A percentile compares a stretch with the other conserved stretches of the same genome.
These are phyloP conservation scores for Solanum tarijense DNA, from an alignment of 257 asterid genomes.

Conservation along the genomic window DNA sequence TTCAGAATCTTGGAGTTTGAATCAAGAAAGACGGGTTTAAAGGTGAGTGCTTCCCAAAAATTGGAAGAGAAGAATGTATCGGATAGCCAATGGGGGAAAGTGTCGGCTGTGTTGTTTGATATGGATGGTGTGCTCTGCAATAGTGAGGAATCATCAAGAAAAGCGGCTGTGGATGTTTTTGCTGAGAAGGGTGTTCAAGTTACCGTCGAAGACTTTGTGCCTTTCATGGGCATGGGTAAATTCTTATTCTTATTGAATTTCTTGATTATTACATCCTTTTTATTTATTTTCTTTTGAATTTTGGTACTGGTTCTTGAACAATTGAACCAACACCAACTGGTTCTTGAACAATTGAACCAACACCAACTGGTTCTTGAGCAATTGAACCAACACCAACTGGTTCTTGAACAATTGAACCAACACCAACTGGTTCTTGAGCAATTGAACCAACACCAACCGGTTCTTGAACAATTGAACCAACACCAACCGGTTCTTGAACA, in stretches of 20 bases:
- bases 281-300: background rate
- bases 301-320: no score
- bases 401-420: no score
- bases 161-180: conserved; percentile 87
- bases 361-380: background rate
- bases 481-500: no score
- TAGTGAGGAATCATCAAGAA: conserved; percentile 84
- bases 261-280: background rate
- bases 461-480: no score
- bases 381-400: no score
- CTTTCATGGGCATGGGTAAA: conserved; percentile 93
- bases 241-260: background rate
- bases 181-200: conserved; percentile 90
- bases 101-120: conserved; percentile 89
- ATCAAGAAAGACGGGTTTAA: conserved; percentile 9
- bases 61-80: conserved; percentile 45
- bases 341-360: background rate
- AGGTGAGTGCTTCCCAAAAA: conserved; percentile 45
- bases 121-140: conserved; percentile 97
- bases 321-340: background rate
- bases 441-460: no score
- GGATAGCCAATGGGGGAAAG: conserved; percentile 65
- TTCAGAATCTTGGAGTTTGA: conserved; percentile 4
- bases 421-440: background rate
- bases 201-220: conserved; percentile 76